Evolutionary conservation across 371 early-diverging fungal genomes (phyloP).

Genomic region (Synchytrium microbalum): DNA sequence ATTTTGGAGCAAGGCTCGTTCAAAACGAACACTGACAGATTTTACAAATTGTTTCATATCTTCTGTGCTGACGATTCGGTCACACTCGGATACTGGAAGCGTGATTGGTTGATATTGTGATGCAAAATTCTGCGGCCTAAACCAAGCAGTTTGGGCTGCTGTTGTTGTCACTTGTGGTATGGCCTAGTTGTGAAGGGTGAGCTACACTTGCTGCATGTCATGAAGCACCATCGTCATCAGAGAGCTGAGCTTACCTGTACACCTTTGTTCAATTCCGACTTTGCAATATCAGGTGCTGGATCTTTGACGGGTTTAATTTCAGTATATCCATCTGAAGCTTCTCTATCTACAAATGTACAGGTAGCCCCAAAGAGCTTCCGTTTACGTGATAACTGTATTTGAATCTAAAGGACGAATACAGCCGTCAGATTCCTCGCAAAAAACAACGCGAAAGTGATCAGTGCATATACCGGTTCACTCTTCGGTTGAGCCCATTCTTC

Average conservation of each 20-base stretch:
- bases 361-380: conserved; percentile 32
- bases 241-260: conserved; percentile 24
- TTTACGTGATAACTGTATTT: conserved; percentile 34
- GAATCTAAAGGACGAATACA: conserved; percentile 20
- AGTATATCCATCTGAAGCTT: conserved; percentile 31
- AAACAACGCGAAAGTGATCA: not conserved
- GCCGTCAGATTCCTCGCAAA: not conserved
- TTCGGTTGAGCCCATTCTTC: conserved; percentile 30
- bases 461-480: conserved; percentile 28
- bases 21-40: conserved; percentile 30
- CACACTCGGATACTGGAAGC: conserved; percentile 19
- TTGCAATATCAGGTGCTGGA: conserved; percentile 32
- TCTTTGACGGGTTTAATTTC: conserved; percentile 39
- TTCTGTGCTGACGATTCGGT: conserved; percentile 20
- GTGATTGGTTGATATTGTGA: conserved; percentile 41
- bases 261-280: conserved; percentile 31
- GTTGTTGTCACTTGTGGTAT: conserved; percentile 27
- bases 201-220: not conserved
- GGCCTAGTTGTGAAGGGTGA: conserved; percentile 15
- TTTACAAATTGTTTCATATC: conserved; percentile 31
- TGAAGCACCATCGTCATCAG: not conserved
- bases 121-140: conserved; percentile 34
- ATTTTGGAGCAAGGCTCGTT: conserved; percentile 43
- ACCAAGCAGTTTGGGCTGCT: conserved; percentile 38
- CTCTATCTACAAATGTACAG: conserved; percentile 39